Evolutionary conservation across 306 rosid genomes (phyloP), one percentile per base, ranked within the genome.

Genomic region (Lathyrus sativus): DNA sequence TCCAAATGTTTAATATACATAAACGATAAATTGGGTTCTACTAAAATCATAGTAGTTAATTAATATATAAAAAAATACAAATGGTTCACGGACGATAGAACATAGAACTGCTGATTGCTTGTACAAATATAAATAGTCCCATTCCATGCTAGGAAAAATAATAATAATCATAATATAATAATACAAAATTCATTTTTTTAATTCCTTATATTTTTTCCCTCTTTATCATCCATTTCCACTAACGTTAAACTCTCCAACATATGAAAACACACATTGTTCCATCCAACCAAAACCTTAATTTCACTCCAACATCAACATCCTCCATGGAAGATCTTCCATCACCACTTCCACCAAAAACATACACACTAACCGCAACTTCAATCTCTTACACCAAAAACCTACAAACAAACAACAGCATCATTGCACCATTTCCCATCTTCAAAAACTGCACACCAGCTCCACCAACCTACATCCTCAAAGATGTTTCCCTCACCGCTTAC

Each of bases 311-410:
- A 11, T 39, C 29, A 35, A 35, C 39, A 35, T 35, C 9, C 39
- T 35, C 80, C 72, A 84, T 90, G 90, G 95, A 72, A 46, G 72
- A 76, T 11, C 79, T 80, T 1, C 65, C 74, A 17, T 68, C 81
- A 39, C 67, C 75, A 11, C 38, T 56, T 28, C 62, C 76, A 1
- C 72, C 65, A 3, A 89, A 82, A 82, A 69, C 89, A 49, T 86
- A 86, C 78, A 85, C 71, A 70, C 51, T 92, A 72, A 86, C 93
- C 10, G 96, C 93, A 28, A 78, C 87, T 0, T 80, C 91, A 35
- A 86, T 92, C 76, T 86, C 84, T 73, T 92, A 92, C 86, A 58
- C 86, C 13, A 92, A 62, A 62, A 62, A 41, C 51, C 6, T 62
- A 39, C 67, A 41, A 88, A 82, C 73, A 88, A 63, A 68, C 88